phyloP scores from a whole-genome alignment of 2,329 filamentous ascomycete species.

The Beauveria pseudobassiana region DNA sequence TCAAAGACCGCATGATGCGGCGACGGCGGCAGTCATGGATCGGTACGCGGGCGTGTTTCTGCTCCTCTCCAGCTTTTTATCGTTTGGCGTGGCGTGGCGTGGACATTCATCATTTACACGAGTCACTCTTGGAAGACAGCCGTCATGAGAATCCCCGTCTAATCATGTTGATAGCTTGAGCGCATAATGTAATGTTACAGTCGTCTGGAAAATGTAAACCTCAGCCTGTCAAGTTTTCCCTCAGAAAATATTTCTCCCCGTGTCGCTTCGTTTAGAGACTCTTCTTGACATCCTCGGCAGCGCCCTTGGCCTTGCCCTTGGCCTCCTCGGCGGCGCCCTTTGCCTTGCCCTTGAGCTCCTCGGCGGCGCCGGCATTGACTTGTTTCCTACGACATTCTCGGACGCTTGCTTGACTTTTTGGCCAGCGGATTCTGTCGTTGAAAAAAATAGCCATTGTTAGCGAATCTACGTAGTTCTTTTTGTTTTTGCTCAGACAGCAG shows the following conservation, averaged over 20 bases:
- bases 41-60: background rate
- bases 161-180: background rate
- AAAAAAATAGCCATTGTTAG: background rate
- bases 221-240: too few relatives aligned
- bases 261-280: constrained; percentile 18
- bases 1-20: background rate
- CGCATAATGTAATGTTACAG: background rate
- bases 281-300: constrained; percentile 31
- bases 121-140: background rate
- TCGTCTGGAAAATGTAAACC: background rate
- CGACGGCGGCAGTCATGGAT: background rate
- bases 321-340: constrained; percentile 35
- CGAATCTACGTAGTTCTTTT: background rate
- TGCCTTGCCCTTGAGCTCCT: constrained; percentile 34
- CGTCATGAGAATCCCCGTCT: background rate
- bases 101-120: background rate
- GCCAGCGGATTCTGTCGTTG: constrained; percentile 27
- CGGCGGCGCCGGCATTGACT: constrained; percentile 26
- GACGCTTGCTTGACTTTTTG: constrained; percentile 42
- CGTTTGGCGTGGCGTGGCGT: background rate
- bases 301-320: constrained; percentile 35
- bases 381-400: constrained; percentile 27
- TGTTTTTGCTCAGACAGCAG: too few relatives aligned
- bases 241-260: background rate
- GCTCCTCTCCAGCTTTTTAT: background rate